phyloP scores from a whole-genome alignment of 805 yeast species.

The Tanozyma kutaoensis region DNA sequence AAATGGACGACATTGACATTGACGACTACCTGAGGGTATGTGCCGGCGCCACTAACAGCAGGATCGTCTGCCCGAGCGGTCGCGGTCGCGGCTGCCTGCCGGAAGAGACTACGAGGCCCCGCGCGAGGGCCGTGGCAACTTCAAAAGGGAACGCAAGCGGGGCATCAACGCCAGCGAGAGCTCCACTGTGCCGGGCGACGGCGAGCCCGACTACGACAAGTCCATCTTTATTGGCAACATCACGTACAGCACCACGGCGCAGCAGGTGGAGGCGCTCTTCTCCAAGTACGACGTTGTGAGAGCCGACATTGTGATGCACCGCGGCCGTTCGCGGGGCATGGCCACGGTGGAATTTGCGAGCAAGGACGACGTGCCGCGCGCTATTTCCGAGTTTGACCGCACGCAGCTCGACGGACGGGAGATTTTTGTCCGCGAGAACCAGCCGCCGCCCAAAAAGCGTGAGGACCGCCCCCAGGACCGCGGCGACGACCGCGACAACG shows the following conservation, averaged over 20 bases:
- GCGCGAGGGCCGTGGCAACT: neutral
- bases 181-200: constrained; percentile 12
- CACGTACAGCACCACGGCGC: constrained; percentile 49
- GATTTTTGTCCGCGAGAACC: constrained; percentile 82
- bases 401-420: constrained; percentile 57
- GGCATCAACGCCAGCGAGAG: no score
- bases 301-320: constrained; percentile 70
- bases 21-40: constrained; percentile 52
- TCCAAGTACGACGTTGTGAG: constrained; percentile 39
- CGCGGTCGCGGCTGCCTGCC: constrained; percentile 17
- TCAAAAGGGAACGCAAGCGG: no score
- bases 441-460: constrained; percentile 56
- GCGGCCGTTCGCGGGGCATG: constrained; percentile 81
- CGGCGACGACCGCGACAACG: constrained; percentile 7
- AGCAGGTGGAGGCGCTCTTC: constrained; percentile 48
- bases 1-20: constrained; percentile 52
- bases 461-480: constrained; percentile 3
- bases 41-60: constrained; percentile 3
- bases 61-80: constrained; percentile 11
- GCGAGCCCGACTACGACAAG: constrained; percentile 33
- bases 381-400: constrained; percentile 49
- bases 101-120: constrained; percentile 18
- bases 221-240: constrained; percentile 65
- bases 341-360: constrained; percentile 76
- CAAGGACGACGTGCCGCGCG: constrained; percentile 52